Percentiles rank a stretch among this genome's conserved stretches.
Conservation (phyloP, 805 yeast genomes). For the Zygosaccharomyces kombuchaensis region DNA sequence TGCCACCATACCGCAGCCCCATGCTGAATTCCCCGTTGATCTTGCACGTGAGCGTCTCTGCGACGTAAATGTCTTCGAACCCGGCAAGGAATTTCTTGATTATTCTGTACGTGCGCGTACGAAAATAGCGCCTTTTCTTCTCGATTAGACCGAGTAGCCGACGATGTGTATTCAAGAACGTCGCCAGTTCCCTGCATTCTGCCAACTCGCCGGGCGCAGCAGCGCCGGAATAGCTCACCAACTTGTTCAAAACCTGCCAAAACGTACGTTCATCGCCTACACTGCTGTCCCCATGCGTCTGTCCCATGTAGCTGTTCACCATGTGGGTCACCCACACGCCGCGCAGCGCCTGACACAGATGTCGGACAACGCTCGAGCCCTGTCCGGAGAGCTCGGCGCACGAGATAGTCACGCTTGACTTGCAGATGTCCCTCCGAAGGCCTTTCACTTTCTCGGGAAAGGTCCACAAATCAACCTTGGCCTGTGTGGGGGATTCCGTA, state of each 20-base stretch:
- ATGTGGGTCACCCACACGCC: neutral
- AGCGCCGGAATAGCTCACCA: neutral
- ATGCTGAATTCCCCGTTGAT: too few relatives aligned
- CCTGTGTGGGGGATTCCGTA: too few relatives aligned
- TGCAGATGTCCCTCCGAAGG: too few relatives aligned
- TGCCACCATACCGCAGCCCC: too few relatives aligned
- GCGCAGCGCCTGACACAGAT: neutral
- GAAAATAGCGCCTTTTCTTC: neutral
- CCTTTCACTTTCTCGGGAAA: too few relatives aligned
- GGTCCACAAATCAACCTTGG: too few relatives aligned
- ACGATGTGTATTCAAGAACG: neutral
- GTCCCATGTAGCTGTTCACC: neutral
- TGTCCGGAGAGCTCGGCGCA: neutral
- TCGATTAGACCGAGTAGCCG: neutral
- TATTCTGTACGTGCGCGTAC: neutral
- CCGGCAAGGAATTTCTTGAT: neutral
- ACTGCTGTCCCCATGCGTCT: neutral
- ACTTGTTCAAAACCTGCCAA: neutral
- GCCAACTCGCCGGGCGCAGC: neutral
- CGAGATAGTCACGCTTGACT: neutral
- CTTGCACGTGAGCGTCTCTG: too few relatives aligned
- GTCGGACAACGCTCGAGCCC: neutral
- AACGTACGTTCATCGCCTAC: neutral
- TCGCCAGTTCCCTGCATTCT: neutral
- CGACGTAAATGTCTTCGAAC: too few relatives aligned